Base-by-base conservation (phyloP, 179 eudicot species). In the Spinacia oleracea region DNA sequence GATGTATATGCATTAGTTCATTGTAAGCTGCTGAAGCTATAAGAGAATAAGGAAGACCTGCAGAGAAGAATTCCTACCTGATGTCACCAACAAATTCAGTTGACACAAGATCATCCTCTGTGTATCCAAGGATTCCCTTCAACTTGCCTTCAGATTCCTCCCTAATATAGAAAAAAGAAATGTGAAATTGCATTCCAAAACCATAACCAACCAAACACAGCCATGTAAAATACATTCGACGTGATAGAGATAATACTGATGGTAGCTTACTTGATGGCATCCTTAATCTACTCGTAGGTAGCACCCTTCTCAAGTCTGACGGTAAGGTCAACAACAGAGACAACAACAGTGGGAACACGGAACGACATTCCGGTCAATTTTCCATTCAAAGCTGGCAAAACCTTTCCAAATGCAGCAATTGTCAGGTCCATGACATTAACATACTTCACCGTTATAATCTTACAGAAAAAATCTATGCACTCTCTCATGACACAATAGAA, bases 281-380 rank as follows among this genome's bases (percentile, higher is more conserved):
- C 89, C 74, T 91, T 91, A 55, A 91, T 88, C 63, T 91, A 72
- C 10, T 86, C 92, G 46, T 91, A 91, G 46, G 86, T 77, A 51
- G 92, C 95, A 20, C 62, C 34, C 88, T 91, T 91, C 86, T 89
- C 95, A 32, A 91, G 75, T 77, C 91, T 89, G 77, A 91, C 94
- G 46, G 92, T 91, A 42, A 91, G 89, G 77, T 91, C 94, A 74
- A 91, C 95, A 32, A 91, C 95, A 0, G 95, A 91, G 25, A 91
- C 95, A 81, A 89, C 95, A 31, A 89, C 89, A 53, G 94, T 90
- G 3, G 94, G 94, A 16, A 90, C 94, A 74, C 94, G 89, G 89
- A 90, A 90, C 1, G 93, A 77, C 93, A 90, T 90, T 55, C 93
- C 93, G 4, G 91, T 90, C 89, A 88, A 81, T 51, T 89, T 90